Base-by-base conservation (phyloP, 768 basidiomycete species). In the Leccinellum rugosiceps region DNA sequence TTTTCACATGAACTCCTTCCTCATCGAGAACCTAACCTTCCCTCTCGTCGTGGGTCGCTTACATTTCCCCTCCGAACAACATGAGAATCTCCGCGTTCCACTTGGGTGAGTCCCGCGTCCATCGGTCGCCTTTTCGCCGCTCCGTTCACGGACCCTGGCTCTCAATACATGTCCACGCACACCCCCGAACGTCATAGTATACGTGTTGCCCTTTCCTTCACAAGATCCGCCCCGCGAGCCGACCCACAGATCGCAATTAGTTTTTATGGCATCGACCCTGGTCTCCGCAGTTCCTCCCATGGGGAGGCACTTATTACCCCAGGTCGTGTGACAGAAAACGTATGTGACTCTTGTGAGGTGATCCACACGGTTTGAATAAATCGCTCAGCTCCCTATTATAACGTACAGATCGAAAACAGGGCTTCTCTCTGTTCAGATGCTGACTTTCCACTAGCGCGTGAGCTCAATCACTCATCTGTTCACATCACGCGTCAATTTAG, bases 231-330 rank as follows among this genome's bases (percentile, higher is more conserved):
- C 41, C 58, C 35, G 53, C 57, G 47, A 53, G 38, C 49, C 47
- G 34, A 49, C 41, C 19, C 21, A 51, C 55, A 55, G 63, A 65
- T 67, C 56, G 57, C 35, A 49, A 58, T 61, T 59, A 23, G 43
- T 38, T 35, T 55, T 53, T 49, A 60, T 60, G 34, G 43, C 51
- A 46, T 48, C 35, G 21, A 46, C 56, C n/a, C 46, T 38, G 38
- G 28, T 56, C 62, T 66, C 67, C 65, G 65, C 62, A 61, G 61
- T 58, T 49, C 53, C 43, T 63, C 58, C 58, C 60, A 52, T 68
- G 65, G 61, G 56, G 53, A n/a, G 47, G 58, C 57, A 61, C 63
- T 63, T 65, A 68, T 68, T 68, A 68, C 67, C 67, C 68, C 68
- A 61, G 63, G 68, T 68, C 58, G 65, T 68, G 68, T 68, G 68